Conservation (phyloP, 192 early-diverging fungal genomes). For the Glomus cerebriforme region DNA sequence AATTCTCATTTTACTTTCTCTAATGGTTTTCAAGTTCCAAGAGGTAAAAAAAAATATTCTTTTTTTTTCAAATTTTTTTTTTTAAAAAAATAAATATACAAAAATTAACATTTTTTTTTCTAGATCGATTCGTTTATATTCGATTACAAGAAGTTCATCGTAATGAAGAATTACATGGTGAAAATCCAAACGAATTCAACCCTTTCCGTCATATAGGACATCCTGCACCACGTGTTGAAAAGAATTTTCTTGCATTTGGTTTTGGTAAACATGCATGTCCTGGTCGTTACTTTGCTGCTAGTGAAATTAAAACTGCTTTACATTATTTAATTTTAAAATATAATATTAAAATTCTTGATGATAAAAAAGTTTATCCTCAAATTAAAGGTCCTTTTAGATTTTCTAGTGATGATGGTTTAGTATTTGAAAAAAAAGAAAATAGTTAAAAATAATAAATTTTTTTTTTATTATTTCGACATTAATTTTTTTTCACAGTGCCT, state of each 20-base stretch:
- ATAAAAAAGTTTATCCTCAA: background rate
- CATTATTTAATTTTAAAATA: constrained; percentile 13
- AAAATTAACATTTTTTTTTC: too few species aligned
- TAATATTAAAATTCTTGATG: background rate
- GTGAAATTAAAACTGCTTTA: background rate
- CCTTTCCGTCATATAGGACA: background rate
- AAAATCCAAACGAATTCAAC: background rate
- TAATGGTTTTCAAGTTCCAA: constrained; percentile 11
- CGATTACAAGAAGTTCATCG: too few species aligned
- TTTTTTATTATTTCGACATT: too few species aligned
- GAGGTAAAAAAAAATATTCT: background rate
- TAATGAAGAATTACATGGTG: background rate
- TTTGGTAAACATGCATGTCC: constrained; percentile 18
- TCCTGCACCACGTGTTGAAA: background rate
- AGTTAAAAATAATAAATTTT: too few species aligned
- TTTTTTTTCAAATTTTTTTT: background rate
- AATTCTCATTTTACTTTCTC: too few species aligned
- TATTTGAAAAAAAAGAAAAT: background rate
- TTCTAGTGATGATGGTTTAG: background rate
- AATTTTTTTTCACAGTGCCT: too few species aligned
- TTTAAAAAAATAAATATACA: too few species aligned
- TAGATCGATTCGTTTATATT: too few species aligned
- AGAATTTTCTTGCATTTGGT: background rate
- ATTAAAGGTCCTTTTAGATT: background rate
- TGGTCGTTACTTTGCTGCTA: background rate